Evolutionary conservation across 2,329 filamentous ascomycete species (phyloP).

Genomic region (Cladosporium sp.): DNA sequence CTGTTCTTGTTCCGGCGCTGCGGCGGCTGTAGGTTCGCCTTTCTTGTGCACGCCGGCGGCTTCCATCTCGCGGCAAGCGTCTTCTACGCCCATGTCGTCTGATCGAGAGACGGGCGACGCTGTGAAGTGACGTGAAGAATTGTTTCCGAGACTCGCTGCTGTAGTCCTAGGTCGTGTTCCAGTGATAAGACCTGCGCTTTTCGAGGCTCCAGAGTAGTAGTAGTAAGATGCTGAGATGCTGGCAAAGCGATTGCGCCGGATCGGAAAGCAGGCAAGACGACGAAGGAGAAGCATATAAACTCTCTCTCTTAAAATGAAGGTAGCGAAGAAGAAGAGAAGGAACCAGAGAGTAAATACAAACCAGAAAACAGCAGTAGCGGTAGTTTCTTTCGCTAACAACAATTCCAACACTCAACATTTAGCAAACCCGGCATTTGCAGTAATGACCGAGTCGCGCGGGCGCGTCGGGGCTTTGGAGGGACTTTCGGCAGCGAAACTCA

Average conservation of each 20-base stretch:
- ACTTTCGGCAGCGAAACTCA: background rate
- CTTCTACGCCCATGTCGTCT: conserved; percentile 22
- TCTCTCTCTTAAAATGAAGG: too few relatives aligned
- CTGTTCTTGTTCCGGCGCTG: conserved; percentile 20
- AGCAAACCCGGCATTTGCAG: background rate
- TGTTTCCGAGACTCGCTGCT: background rate
- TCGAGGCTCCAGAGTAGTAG: background rate
- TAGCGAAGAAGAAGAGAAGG: too few relatives aligned
- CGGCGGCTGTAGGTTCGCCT: conserved; percentile 24
- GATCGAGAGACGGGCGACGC: background rate
- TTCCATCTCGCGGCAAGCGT: conserved; percentile 31
- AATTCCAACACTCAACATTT: background rate
- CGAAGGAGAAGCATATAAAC: background rate
- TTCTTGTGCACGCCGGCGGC: conserved; percentile 28
- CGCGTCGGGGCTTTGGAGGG: background rate
- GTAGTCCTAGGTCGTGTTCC: background rate
- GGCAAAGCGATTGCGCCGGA: background rate
- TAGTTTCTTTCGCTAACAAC: too few relatives aligned
- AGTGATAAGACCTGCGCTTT: background rate
- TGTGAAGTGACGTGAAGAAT: background rate
- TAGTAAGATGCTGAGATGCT: background rate
- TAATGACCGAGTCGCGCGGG: background rate
- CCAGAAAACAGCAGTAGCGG: too few relatives aligned
- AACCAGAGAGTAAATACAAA: background rate
- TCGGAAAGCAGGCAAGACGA: background rate